Conservation (phyloP, 495 filamentous ascomycete species). For the Daldinia decipiens region DNA sequence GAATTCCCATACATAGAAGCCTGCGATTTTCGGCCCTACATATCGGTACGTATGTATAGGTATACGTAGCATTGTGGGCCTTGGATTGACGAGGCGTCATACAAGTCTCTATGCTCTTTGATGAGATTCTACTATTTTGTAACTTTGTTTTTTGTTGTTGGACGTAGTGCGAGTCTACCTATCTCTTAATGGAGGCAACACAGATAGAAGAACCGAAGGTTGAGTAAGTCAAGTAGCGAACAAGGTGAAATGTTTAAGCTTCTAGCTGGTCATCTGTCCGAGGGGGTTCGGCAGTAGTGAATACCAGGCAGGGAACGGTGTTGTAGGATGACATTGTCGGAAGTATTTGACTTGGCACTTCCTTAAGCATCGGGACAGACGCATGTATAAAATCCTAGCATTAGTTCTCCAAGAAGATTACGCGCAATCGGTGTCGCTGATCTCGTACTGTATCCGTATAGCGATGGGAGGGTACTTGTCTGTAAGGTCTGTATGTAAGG, state of each 20-base stretch:
- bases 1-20: background rate
- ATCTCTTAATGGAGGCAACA: background rate
- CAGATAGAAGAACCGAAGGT: background rate
- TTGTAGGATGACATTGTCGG: conserved; percentile 24
- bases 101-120: background rate
- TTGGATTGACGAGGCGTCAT: background rate
- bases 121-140: background rate
- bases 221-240: background rate
- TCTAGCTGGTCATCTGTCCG: conserved; percentile 5
- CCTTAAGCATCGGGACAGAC: conserved; percentile 8
- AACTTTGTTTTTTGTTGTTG: background rate
- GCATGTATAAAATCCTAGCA: conserved; percentile 1
- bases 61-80: background rate
- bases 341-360: conserved; percentile 24
- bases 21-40: background rate
- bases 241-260: conserved; percentile 1
- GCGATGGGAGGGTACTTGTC: conserved; percentile 2
- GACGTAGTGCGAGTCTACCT: background rate
- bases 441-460: conserved; percentile 7
- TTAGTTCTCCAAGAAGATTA: background rate
- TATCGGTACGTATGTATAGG: background rate
- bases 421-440: conserved; percentile 18
- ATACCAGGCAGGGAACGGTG: conserved; percentile 12
- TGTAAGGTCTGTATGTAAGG: conserved; percentile 19
- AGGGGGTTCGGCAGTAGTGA: conserved; percentile 20